Evolutionary conservation across 805 yeast species (phyloP), one percentile per base, ranked within the genome.

Genomic region (Hanseniaspora occidentalis): DNA sequence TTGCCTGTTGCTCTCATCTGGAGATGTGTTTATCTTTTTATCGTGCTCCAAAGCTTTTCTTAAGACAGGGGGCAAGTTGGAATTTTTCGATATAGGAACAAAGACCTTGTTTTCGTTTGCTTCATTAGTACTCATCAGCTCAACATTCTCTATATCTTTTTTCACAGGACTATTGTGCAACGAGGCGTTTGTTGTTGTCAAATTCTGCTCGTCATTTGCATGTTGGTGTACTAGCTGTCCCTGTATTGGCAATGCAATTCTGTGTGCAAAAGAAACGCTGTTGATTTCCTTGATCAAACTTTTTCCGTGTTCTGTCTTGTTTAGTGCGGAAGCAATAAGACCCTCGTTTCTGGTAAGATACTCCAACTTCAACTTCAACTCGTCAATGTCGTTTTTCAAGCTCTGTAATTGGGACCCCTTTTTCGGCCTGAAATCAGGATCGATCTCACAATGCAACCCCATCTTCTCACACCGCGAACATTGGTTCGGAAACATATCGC

Each of bases 371-470:
- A 79, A 67, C 50, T 79, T 77, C 48, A 85, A 62, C 48, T 80
- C 89, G 52, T 82, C 88, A 5, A 85, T 86, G 50, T 88, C 96
- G 50, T 82, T 83, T 49, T 86, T 71, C 50, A 88, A 64, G 40
- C 79, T 70, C 50, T 85, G 95, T 21, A 86, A 77, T 57, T 86
- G 96, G 1, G 89, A 79, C 1, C 96, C 96, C 58, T 85, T 86
- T 50, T 84, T 79, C 3, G 96, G 96, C 52, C 86, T 71, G 58
- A 85, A 88, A 50, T 79, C 79, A 1, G 96, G 96, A 59, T 88
- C 95, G 19, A 88, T 83, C 50, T 82, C 89, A 64, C 96, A 88
- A 43, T 69, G 71, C 29, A 85, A 65, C 2, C 76, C 79, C 83
- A 83, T 80, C 53, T 81, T 69, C 40, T 75, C 79, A 61, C 96